Conservation (phyloP, 1,284 basidiomycete species). For the Fomitiporia mediterranea region DNA sequence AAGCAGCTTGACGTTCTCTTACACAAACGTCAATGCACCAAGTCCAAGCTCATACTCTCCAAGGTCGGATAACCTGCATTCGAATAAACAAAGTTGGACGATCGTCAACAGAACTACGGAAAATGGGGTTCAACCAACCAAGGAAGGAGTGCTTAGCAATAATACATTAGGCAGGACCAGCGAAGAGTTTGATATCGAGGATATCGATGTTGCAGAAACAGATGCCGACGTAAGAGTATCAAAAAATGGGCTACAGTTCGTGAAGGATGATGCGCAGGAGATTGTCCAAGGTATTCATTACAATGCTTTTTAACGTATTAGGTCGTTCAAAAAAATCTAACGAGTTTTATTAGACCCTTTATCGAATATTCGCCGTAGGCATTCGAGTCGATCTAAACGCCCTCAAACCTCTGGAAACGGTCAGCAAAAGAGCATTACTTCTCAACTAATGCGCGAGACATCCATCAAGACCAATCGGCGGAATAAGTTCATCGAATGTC, state of each 20-base stretch:
- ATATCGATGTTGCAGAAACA: conserved; percentile 70
- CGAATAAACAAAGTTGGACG: conserved; percentile 64
- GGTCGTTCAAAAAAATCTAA: no score
- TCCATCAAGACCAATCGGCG: conserved; percentile 70
- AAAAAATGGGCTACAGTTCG: conserved; percentile 22
- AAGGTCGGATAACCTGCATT: conserved; percentile 36
- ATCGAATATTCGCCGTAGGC: conserved; percentile 14
- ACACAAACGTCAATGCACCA: conserved; percentile 74
- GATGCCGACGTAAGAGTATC: conserved; percentile 42
- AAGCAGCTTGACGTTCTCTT: conserved; percentile 72
- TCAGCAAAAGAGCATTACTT: conserved; percentile 12
- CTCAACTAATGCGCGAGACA: conserved; percentile 53
- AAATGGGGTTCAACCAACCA: conserved; percentile 25
- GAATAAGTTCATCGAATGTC: conserved; percentile 69
- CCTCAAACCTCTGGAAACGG: conserved; percentile 14
- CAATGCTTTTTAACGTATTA: neutral
- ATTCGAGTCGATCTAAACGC: conserved; percentile 9
- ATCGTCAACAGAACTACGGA: conserved; percentile 54
- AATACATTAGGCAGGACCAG: conserved; percentile 29
- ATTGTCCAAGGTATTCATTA: conserved; percentile 28
- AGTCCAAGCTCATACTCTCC: conserved; percentile 74
- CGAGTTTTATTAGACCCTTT: conserved; percentile 17
- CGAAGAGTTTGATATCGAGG: conserved; percentile 59
- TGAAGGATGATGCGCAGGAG: conserved; percentile 28
- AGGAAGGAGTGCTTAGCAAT: conserved; percentile 32